Evolutionary conservation across 1,139 yeast species (phyloP), one percentile per base, ranked within the genome.

Genomic region (Blastobotrys persicus): DNA sequence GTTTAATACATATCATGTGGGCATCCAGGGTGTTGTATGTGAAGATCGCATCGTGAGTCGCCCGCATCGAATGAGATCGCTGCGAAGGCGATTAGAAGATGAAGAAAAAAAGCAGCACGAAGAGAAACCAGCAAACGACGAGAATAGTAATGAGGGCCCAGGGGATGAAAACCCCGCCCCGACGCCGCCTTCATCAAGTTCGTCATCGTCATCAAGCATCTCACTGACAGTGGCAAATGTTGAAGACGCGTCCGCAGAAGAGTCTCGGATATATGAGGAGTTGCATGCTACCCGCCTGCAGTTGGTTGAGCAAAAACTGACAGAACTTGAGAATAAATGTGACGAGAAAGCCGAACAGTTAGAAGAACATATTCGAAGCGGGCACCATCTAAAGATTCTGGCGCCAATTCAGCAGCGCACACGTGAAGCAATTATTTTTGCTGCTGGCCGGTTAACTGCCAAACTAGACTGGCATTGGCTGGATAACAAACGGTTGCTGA

Each of bases 371-470:
- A 58, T 69, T 19, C 65, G 69, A n/a, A 59, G 70, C 5, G 68
- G 74, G 6, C 61, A 65, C 6, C 74, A 76, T 42, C 64, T 77
- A 45, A 63, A 68, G 38, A 66, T 71, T 14, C 63, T 79, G 37
- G 75, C 82, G 12, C 88, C 88, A 1, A 66, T 82, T 28, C 72
- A 72, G 31, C 67, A 68, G 5, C 75, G 74, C 46, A 78, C 85
- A 0, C 68, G 76, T 42, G 84, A 79, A 17, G 63, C 67, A 3
- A 57, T 83, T 26, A 61, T 71, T 11, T 63, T 67, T 18, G 71
- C 78, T 2, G 74, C 77, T 5, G 75, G 76, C 35, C 67, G 73
- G 48, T 61, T 78, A 49, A 69, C 75, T n/a, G 72, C 78, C 16
- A 73, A 76, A 53, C 61, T 81, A 45, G 81, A 79, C 49, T 77